Evolutionary conservation across 495 filamentous ascomycete species (phyloP).

Genomic region (Entonaema liquescens): DNA sequence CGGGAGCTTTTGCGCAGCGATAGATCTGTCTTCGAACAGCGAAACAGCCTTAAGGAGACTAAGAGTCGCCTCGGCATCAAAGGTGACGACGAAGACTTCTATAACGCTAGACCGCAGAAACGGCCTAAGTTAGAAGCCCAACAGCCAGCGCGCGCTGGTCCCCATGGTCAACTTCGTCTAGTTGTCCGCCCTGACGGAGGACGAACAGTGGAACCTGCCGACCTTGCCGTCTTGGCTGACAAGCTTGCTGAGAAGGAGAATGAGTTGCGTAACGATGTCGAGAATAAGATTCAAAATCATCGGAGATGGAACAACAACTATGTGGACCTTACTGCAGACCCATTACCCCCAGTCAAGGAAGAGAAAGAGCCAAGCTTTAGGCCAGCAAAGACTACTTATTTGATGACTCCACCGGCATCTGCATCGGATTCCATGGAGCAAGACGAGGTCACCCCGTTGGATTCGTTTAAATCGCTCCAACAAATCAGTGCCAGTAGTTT

Average conservation of each 20-base stretch:
- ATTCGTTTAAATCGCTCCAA: conserved; percentile 24
- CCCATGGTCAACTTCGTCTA: conserved; percentile 66
- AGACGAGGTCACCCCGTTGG: conserved; percentile 42
- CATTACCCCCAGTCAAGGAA: conserved; percentile 76
- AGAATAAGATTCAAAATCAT: conserved; percentile 81
- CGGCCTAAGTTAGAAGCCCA: conserved; percentile 60
- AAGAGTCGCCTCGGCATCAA: conserved; percentile 91
- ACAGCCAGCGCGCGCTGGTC: conserved; percentile 48
- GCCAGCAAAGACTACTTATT: conserved; percentile 80
- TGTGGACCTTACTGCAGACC: conserved; percentile 82
- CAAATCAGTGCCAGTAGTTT: conserved; percentile 46
- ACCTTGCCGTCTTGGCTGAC: conserved; percentile 79
- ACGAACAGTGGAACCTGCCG: conserved; percentile 69
- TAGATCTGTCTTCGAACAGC: conserved; percentile 78
- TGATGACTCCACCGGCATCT: conserved; percentile 85
- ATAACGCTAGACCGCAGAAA: conserved; percentile 89
- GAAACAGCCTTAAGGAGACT: conserved; percentile 79
- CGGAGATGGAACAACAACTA: conserved; percentile 85
- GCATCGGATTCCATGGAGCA: conserved; percentile 67
- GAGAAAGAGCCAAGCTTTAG: conserved; percentile 68
- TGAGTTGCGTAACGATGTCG: conserved; percentile 77
- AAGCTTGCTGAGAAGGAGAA: conserved; percentile 83
- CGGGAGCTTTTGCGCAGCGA: conserved; percentile 79
- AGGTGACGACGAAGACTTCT: conserved; percentile 91
- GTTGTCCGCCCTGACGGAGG: conserved; percentile 73